Conservation (phyloP, 768 basidiomycete species). For the Amanita muscaria region DNA sequence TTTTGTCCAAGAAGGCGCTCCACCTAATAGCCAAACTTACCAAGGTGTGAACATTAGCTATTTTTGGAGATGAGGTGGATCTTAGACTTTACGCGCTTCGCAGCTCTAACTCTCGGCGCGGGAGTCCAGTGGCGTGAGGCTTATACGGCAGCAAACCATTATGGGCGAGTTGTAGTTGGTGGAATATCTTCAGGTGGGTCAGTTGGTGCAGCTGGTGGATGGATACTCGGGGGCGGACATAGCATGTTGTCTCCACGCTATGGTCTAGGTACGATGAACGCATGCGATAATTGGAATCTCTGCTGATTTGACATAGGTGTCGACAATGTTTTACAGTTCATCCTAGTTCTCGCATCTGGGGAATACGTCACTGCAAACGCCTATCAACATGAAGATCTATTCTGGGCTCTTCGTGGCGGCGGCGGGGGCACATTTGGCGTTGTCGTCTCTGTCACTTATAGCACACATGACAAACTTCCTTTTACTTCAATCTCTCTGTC, state of each 20-base stretch:
- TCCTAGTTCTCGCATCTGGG: slow-evolving; percentile 34
- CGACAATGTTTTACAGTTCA: slow-evolving; percentile 39
- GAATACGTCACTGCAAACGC: slow-evolving; percentile 30
- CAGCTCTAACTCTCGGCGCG: slow-evolving; percentile 27
- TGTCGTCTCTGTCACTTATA: slow-evolving; percentile 37
- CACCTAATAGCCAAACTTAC: background rate
- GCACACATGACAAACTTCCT: slow-evolving; percentile 30
- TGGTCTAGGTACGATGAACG: background rate
- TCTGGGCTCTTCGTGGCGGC: slow-evolving; percentile 30
- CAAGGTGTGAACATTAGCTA: background rate
- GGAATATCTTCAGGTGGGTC: slow-evolving; percentile 30
- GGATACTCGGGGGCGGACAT: slow-evolving; percentile 36
- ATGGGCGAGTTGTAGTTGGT: slow-evolving; percentile 37
- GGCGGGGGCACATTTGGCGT: slow-evolving; percentile 37
- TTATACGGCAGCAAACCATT: slow-evolving; percentile 28
- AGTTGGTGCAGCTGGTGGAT: slow-evolving; percentile 41
- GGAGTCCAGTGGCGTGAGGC: slow-evolving; percentile 40
- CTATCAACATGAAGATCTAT: slow-evolving; percentile 34
- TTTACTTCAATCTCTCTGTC: slow-evolving; percentile 19
- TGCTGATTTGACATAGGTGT: slow-evolving; percentile 23
- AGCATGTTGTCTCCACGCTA: background rate
- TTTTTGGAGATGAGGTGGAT: background rate
- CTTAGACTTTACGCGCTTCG: background rate
- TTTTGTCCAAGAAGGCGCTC: slow-evolving; percentile 27
- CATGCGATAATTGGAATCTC: background rate